phyloP scores from a whole-genome alignment of 768 basidiomycete species.

The Rhizopogon sp. region DNA sequence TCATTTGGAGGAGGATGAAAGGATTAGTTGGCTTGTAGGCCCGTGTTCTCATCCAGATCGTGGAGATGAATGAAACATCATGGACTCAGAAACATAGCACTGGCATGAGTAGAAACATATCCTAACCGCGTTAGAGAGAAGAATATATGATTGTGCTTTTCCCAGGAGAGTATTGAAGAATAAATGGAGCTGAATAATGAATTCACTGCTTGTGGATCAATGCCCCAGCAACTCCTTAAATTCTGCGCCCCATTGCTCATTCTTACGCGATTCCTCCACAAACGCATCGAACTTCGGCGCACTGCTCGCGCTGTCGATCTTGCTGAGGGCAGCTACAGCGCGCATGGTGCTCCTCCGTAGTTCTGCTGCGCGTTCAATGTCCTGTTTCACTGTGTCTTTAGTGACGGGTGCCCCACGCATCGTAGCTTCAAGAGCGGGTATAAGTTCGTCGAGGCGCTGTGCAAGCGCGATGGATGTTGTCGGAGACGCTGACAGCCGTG shows the following conservation, averaged over 20 bases:
- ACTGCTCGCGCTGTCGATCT: conserved; percentile 55
- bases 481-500: conserved; percentile 83
- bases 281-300: conserved; percentile 74
- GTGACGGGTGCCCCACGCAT: conserved; percentile 87
- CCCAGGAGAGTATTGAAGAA: neutral
- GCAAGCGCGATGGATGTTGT: conserved; percentile 66
- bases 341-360: conserved; percentile 87
- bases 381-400: conserved; percentile 96
- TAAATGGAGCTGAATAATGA: neutral
- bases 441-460: conserved; percentile 81
- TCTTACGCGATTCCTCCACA: conserved; percentile 69
- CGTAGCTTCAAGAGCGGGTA: conserved; percentile 78
- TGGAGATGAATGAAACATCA: neutral
- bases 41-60: too few species aligned
- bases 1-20: conserved; percentile 28
- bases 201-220: conserved; percentile 4
- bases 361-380: conserved; percentile 82
- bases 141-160: neutral
- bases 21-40: conserved; percentile 6
- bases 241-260: conserved; percentile 60
- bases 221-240: conserved; percentile 36
- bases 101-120: neutral
- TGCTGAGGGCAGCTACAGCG: conserved; percentile 82
- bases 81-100: neutral
- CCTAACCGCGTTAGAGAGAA: neutral